Evolutionary conservation across 257 asterid species (phyloP), one percentile per base, ranked within the genome.

Genomic region (Solanum ossicruentum): DNA sequence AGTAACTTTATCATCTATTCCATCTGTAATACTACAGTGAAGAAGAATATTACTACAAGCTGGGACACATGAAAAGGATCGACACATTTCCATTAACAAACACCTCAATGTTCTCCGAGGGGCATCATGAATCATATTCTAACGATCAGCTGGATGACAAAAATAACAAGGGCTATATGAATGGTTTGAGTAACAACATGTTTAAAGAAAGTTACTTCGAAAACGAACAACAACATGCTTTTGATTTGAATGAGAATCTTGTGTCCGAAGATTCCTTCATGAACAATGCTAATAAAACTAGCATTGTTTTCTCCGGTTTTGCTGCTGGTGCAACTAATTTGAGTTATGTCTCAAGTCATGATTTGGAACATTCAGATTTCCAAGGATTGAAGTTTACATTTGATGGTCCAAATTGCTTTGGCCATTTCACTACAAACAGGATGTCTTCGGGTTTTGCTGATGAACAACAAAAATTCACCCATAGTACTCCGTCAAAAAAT

Each of bases 181-280:
- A 63, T 65, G 65, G 56, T 78, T 78, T 52, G 47, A 52, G 49
- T 52, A 52, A 52, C 39, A 52, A 58, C 60, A 23, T 15, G 79
- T 86, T 75, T 23, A 78, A 83, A 13, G 54, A 80, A 18, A 72
- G 86, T 28, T 80, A 49, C 71, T 28, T 73, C 6, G 66, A 41
- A 23, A 72, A 80, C 12, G 85, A 82, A 63, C 89, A 84, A 72
- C 86, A 83, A 12, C 82, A 87, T 52, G 80, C n/a, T 23, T 49
- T 82, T 85, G 88, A 87, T 82, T 79, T 85, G 39, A 85, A 87
- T 85, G 79, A 85, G 26, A 85, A 87, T 43, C 83, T 85, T 57
- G 12, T 73, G 8, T 28, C 67, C 10, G n/a, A 49, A 8, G 71
- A 85, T 7, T 63, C 72, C 21, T 85, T 66, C 51, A 54, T 41